Conservation (phyloP, 768 basidiomycete genomes). For the Neoboletus brunneissimus region DNA sequence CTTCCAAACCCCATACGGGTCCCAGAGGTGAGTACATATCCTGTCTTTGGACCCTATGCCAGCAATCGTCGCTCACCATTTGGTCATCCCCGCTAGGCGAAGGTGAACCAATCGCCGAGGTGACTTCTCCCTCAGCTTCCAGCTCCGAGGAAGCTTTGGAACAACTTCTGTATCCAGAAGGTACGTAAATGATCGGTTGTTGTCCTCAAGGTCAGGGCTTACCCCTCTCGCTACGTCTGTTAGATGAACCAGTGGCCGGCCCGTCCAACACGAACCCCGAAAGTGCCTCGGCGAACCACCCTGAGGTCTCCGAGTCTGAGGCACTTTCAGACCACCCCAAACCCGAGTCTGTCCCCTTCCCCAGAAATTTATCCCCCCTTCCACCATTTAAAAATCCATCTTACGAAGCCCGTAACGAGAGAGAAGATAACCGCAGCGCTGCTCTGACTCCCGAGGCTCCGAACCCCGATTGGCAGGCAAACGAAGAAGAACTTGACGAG, state of each 20-base stretch:
- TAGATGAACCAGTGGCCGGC: slow-evolving; percentile 9
- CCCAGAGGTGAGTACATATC: slow-evolving; percentile 6
- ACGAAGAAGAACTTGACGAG: slow-evolving; percentile 1
- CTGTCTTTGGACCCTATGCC: background rate
- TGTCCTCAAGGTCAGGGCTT: background rate
- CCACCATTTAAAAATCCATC: background rate
- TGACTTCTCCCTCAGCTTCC: background rate
- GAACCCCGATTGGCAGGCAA: background rate
- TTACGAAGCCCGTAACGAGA: background rate
- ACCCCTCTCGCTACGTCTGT: background rate
- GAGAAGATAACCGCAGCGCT: background rate
- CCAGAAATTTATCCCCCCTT: background rate
- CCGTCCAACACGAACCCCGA: background rate
- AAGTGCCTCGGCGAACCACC: background rate
- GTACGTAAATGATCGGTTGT: background rate
- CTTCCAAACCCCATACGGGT: background rate
- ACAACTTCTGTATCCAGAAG: slow-evolving; percentile 10
- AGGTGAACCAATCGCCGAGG: background rate
- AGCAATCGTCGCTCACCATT: background rate
- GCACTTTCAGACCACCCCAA: background rate
- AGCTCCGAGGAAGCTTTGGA: slow-evolving; percentile 9
- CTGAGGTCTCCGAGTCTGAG: background rate
- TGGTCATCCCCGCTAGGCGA: background rate
- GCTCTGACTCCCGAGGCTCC: background rate
- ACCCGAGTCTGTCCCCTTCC: background rate